These are phyloP conservation scores for Nitzschia sp. DNA, from an alignment of 108 stramenopile species.

Conservation along the genomic window DNA sequence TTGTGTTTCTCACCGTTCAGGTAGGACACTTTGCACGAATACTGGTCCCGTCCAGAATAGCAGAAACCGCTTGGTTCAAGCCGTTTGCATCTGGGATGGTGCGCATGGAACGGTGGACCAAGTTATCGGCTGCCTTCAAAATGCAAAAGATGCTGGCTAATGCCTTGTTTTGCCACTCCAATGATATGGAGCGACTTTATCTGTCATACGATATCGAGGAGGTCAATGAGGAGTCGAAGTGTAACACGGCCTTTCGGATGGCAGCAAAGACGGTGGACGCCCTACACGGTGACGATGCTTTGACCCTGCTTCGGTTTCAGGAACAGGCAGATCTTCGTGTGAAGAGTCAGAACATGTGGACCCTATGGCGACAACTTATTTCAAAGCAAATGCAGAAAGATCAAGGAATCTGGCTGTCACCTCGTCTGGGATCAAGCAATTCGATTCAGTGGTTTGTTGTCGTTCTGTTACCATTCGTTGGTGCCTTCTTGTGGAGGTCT, in stretches of 20 bases:
- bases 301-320: conserved; percentile 3
- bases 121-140: conserved; percentile 3
- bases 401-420: not conserved
- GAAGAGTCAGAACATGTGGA: not conserved
- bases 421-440: conserved; percentile 1
- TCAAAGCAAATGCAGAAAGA: conserved; percentile 7
- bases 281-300: not conserved
- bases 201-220: not conserved
- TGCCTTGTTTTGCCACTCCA: conserved; percentile 5
- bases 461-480: not conserved
- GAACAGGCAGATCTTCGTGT: not conserved
- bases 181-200: not conserved
- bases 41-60: not conserved
- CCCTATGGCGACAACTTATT: not conserved
- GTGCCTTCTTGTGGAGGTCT: not conserved
- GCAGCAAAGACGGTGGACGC: not conserved
- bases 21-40: not conserved
- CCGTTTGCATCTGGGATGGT: conserved; percentile 6
- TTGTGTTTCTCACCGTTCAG: not conserved
- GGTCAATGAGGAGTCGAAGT: not conserved
- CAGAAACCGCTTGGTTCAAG: not conserved
- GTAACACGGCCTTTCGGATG: not conserved
- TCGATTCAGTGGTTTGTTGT: conserved; percentile 1
- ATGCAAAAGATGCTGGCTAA: not conserved
- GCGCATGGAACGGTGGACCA: conserved; percentile 7